These are phyloP conservation scores for Trichoderma sp. DNA, from an alignment of 2,329 filamentous ascomycete species.

Conservation along the genomic window DNA sequence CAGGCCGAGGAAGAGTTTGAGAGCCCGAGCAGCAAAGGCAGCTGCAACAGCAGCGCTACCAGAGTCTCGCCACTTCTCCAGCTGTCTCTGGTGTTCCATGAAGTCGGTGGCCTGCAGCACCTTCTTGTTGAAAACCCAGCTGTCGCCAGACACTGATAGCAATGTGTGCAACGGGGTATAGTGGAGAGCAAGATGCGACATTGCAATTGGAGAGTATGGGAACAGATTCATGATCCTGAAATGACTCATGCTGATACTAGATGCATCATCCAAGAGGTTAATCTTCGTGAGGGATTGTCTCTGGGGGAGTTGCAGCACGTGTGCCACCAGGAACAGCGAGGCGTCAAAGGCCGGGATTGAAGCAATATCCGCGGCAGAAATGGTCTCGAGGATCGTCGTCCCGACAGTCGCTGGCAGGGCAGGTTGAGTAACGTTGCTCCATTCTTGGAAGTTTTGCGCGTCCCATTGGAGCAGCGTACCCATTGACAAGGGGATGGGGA, in stretches of 20 bases:
- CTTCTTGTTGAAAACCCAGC: conserved; percentile 59
- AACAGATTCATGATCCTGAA: conserved; percentile 45
- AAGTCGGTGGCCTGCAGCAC: conserved; percentile 47
- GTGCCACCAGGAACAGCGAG: conserved; percentile 43
- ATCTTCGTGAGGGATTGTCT: conserved; percentile 34
- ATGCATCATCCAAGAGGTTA: conserved; percentile 29
- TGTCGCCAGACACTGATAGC: conserved; percentile 59
- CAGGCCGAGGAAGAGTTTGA: conserved; percentile 47
- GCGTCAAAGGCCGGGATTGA: conserved; percentile 42
- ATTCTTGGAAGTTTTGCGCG: conserved; percentile 46
- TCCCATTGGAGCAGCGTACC: conserved; percentile 52
- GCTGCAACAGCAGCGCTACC: conserved; percentile 48
- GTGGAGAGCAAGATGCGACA: conserved; percentile 58
- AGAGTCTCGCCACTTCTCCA: conserved; percentile 50
- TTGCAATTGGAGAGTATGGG: conserved; percentile 45
- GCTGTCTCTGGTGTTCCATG: conserved; percentile 47
- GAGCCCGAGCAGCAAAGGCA: conserved; percentile 53
- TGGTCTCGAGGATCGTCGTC: conserved; percentile 35
- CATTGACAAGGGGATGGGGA: conserved; percentile 50
- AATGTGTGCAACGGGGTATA: conserved; percentile 60
- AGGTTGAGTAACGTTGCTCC: conserved; percentile 42
- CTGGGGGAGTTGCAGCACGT: conserved; percentile 42
- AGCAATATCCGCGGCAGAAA: conserved; percentile 41
- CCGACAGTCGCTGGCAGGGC: conserved; percentile 30
- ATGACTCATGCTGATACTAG: conserved; percentile 28